A percentile compares a stretch with the other conserved stretches of the same genome.
These are phyloP conservation scores for Salix dunnii DNA, from an alignment of 345 rosid genomes.

Conservation along the genomic window DNA sequence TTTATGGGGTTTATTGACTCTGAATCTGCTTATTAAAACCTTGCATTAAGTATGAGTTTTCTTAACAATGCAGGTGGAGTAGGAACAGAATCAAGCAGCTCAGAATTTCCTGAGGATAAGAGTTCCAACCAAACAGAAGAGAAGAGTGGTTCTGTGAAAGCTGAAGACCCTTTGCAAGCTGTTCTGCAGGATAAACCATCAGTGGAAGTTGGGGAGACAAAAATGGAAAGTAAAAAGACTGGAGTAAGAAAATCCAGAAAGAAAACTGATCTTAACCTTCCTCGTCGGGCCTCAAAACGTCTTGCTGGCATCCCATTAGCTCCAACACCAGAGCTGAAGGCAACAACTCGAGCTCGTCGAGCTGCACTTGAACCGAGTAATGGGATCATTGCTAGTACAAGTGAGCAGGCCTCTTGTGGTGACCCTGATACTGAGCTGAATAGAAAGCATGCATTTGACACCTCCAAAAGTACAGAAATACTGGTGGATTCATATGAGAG, in stretches of 20 bases:
- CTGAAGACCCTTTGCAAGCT: conserved; percentile 25
- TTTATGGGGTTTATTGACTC: neutral
- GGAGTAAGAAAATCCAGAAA: conserved; percentile 29
- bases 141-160: conserved; percentile 24
- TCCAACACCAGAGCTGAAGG: conserved; percentile 54
- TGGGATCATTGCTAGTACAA: conserved; percentile 24
- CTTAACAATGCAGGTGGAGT: conserved; percentile 31
- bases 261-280: conserved; percentile 34
- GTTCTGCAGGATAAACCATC: conserved; percentile 17
- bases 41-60: neutral
- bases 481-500: conserved; percentile 10
- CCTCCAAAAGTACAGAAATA: conserved; percentile 18
- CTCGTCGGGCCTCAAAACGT: conserved; percentile 78
- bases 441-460: conserved; percentile 12
- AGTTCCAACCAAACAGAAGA: conserved; percentile 25
- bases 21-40: neutral
- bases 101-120: conserved; percentile 31
- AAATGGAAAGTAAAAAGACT: conserved; percentile 24
- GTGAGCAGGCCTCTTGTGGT: conserved; percentile 22
- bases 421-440: conserved; percentile 14
- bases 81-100: conserved; percentile 24
- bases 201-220: conserved; percentile 22
- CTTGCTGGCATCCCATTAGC: conserved; percentile 82
- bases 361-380: conserved; percentile 27
- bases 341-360: conserved; percentile 40